Evolutionary conservation across 192 early-diverging fungal species (phyloP).

Genomic region (Obelidium mucronatum): DNA sequence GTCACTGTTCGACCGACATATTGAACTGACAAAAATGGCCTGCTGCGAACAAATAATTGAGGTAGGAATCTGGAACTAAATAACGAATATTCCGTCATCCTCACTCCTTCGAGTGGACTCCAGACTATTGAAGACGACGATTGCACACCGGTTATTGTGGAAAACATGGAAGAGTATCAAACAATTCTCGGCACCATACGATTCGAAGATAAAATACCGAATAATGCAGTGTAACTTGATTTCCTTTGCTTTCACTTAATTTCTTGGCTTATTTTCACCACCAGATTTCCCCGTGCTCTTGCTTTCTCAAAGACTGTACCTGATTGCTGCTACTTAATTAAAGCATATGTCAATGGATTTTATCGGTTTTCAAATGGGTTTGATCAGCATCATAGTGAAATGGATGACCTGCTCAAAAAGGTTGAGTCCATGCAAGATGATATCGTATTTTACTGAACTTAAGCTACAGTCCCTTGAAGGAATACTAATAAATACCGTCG

Average conservation of each 20-base stretch:
- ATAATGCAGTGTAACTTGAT: slow-evolving; percentile 5
- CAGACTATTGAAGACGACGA: slow-evolving; percentile 84
- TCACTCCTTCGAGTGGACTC: too few species aligned
- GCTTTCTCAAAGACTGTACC: slow-evolving; percentile 86
- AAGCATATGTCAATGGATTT: slow-evolving; percentile 77
- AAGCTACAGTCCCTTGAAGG: slow-evolving; percentile 65
- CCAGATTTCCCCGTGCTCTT: slow-evolving; percentile 72
- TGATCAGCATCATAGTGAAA: slow-evolving; percentile 80
- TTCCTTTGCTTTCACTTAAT: too few species aligned
- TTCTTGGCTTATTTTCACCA: too few species aligned
- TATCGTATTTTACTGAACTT: too few species aligned
- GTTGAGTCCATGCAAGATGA: too few species aligned
- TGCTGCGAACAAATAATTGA: slow-evolving; percentile 73
- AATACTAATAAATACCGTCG: slow-evolving; percentile 73
- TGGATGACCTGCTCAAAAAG: slow-evolving; percentile 87
- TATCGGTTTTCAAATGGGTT: slow-evolving; percentile 88
- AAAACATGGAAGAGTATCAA: slow-evolving; percentile 68
- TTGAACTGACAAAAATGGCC: slow-evolving; percentile 74
- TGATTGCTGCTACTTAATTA: slow-evolving; percentile 72
- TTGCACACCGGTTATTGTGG: slow-evolving; percentile 78
- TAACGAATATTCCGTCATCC: neutral
- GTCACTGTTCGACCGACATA: slow-evolving; percentile 80
- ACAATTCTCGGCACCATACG: slow-evolving; percentile 69
- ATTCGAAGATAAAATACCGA: slow-evolving; percentile 51
- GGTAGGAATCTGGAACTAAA: slow-evolving; percentile 45